Conservation (phyloP, 1,139 yeast species). For the Kluyveromyces sp. region DNA sequence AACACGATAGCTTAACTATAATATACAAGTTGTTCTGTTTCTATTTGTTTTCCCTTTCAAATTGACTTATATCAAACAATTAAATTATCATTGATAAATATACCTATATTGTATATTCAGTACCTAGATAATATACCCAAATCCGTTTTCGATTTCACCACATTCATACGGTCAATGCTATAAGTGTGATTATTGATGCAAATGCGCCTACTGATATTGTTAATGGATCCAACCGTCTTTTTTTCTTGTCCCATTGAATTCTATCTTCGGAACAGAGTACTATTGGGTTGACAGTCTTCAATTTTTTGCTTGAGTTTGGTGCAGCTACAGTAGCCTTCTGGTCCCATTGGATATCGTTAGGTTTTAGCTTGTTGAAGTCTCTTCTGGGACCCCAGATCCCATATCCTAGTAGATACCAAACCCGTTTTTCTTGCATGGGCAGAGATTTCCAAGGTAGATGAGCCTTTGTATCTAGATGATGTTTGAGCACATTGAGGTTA, state of each 20-base stretch:
- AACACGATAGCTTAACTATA: no score
- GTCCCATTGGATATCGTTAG: constrained; percentile 8
- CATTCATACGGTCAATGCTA: constrained; percentile 3
- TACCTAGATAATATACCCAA: background rate
- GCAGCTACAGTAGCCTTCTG: background rate
- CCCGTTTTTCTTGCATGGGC: constrained; percentile 1
- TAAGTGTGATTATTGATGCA: constrained; percentile 6
- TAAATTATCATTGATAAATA: no score
- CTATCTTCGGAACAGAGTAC: constrained; percentile 8
- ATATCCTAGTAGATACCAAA: constrained; percentile 11
- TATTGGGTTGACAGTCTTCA: constrained; percentile 3
- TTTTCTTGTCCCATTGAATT: constrained; percentile 3
- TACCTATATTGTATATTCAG: no score
- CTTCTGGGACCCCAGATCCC: constrained; percentile 27
- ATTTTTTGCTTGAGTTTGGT: background rate
- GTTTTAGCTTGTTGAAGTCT: constrained; percentile 3
- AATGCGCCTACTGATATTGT: constrained; percentile 7
- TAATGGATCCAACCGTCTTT: constrained; percentile 7
- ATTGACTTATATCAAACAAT: no score
- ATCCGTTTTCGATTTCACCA: background rate
- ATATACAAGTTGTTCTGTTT: no score
- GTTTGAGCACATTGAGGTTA: constrained; percentile 1
- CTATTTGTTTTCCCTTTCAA: no score
- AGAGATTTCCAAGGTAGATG: constrained; percentile 1
- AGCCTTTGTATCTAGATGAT: constrained; percentile 4